phyloP scores from a whole-genome alignment of 345 rosid species.

The Heritiera littoralis region DNA sequence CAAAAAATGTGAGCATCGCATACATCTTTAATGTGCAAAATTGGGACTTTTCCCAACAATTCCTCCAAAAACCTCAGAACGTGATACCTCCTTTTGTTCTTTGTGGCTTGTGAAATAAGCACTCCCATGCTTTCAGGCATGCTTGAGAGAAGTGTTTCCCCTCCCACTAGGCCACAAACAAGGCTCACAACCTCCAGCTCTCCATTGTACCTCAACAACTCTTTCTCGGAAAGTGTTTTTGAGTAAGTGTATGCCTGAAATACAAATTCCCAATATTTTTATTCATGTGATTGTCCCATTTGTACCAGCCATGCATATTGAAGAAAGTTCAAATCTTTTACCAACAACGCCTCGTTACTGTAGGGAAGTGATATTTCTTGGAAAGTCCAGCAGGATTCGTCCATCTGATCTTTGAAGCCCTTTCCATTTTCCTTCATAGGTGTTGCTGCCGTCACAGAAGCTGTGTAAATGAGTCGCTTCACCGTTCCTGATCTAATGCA shows the following conservation, averaged over 20 bases:
- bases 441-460: constrained; percentile 20
- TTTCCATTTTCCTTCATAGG: constrained; percentile 20
- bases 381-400: neutral
- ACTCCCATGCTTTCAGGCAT: constrained; percentile 18
- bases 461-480: constrained; percentile 40
- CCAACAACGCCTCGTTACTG: neutral
- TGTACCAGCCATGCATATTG: neutral
- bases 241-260: constrained; percentile 8
- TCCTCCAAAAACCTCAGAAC: constrained; percentile 34
- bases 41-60: constrained; percentile 40
- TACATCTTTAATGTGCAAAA: constrained; percentile 50
- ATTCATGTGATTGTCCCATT: neutral
- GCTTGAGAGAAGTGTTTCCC: constrained; percentile 34
- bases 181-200: constrained; percentile 42
- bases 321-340: neutral
- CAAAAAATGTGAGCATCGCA: constrained; percentile 45
- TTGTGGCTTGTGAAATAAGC: constrained; percentile 27
- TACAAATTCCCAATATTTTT: neutral
- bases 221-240: constrained; percentile 13
- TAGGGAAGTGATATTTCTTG: neutral
- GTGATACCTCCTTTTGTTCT: neutral
- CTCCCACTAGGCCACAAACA: constrained; percentile 40
- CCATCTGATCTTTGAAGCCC: neutral
- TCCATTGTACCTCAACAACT: neutral
- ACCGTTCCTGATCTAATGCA: constrained; percentile 27